Conservation (phyloP, 2,329 filamentous ascomycete genomes). For the Venturia carpophila region DNA sequence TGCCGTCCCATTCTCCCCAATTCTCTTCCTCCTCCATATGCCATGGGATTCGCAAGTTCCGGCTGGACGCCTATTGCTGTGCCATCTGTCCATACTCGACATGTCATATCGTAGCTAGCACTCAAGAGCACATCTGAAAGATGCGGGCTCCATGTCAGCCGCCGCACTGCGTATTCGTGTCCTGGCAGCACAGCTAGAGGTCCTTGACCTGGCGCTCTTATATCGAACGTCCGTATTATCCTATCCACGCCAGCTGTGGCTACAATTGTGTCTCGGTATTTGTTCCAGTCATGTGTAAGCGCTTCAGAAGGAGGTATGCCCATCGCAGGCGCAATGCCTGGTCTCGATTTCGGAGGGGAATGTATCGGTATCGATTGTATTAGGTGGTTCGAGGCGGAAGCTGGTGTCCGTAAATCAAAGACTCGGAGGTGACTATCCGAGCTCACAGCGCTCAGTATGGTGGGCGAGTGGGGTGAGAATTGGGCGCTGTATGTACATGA, state of each 20-base stretch:
- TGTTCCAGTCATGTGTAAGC: conserved; percentile 98
- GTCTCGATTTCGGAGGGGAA: conserved; percentile 49
- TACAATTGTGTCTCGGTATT: conserved; percentile 78
- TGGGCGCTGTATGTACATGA: conserved; percentile 90
- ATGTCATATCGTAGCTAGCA: conserved; percentile 97
- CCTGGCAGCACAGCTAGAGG: conserved; percentile 69
- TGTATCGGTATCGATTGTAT: conserved; percentile 78
- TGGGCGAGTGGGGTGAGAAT: conserved; percentile 81
- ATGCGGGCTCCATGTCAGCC: conserved; percentile 87
- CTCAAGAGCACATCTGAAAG: conserved; percentile 79
- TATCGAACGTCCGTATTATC: conserved; percentile 81
- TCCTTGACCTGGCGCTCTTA: conserved; percentile 60
- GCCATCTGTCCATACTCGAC: conserved; percentile 87
- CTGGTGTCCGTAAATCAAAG: conserved; percentile 84
- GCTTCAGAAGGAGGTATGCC: conserved; percentile 64
- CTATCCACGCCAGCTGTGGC: conserved; percentile 87
- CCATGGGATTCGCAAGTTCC: conserved; percentile 32
- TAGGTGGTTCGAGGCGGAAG: conserved; percentile 80
- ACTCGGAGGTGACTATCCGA: conserved; percentile 83
- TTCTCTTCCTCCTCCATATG: conserved; percentile 53
- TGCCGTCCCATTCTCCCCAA: conserved; percentile 84
- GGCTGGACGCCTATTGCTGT: conserved; percentile 40
- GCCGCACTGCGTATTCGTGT: conserved; percentile 84
- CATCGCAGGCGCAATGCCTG: conserved; percentile 34
- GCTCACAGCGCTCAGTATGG: conserved; percentile 77